Percentiles rank a stretch among this genome's conserved stretches.
Evolutionary conservation across 345 rosid genomes (phyloP).

Genomic region (Syzygium aromaticum): DNA sequence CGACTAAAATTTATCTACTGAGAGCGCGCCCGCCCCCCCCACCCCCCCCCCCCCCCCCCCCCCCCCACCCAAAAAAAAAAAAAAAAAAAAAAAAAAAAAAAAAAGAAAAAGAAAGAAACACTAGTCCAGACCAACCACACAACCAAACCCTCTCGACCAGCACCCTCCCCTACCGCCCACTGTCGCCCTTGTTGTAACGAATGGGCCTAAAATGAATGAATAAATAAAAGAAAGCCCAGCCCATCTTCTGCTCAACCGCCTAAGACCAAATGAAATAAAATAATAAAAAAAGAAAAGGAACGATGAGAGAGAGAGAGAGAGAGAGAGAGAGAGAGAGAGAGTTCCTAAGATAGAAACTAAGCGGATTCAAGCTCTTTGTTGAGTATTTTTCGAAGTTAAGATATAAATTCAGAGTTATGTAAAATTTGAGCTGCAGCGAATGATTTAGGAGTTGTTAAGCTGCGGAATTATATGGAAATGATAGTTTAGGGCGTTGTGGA

Average conservation of each 20-base stretch:
- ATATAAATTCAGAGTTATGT: background rate
- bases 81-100: background rate
- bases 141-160: background rate
- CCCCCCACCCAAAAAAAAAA: background rate
- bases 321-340: background rate
- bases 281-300: background rate
- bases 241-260: background rate
- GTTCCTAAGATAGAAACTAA: background rate
- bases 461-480: no score
- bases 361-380: background rate
- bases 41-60: background rate
- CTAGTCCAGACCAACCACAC: background rate
- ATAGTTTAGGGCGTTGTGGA: no score
- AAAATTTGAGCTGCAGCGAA: background rate
- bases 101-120: background rate
- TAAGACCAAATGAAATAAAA: background rate
- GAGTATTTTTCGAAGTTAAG: no score
- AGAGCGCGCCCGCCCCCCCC: no score
- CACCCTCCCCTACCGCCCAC: background rate
- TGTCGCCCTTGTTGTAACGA: background rate
- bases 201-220: background rate
- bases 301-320: no score
- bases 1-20: no score
- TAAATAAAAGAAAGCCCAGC: background rate
- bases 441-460: no score